Base-by-base conservation (phyloP, 225 moss, liverwort and hornwort genomes). In the Pseudoscleropodium purum region DNA sequence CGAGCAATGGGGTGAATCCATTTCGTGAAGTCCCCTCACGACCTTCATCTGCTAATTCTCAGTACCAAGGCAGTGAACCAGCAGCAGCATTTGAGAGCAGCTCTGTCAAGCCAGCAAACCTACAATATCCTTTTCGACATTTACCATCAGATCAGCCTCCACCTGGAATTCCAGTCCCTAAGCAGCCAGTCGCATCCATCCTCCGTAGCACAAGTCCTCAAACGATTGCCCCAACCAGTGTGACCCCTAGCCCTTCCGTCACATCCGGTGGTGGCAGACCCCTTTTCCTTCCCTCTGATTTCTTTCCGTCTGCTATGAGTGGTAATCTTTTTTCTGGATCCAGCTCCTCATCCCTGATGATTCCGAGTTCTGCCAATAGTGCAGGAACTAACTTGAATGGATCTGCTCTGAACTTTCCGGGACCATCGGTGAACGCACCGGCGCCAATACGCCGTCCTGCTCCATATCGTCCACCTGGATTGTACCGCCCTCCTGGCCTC, bases 401-500 rank as follows among this genome's bases (percentile, higher is more conserved):
- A 57, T 83, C 89, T 80, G 89, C 39, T 73, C 47, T 84, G 65
- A 87, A 47, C 41, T 70, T 77, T 52, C 84, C 91, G 45, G 79
- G 84, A 45, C 59, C 86, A 77, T 68, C 63, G 76, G 72, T 78
- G 54, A 89, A 86, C 56, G 52, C 89, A 34, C 81, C 64, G 41
- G 67, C 83, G 11, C 80, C 84, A 41, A 59, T 83, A n/a, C 93
- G 91, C 69, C 92, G 91, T 51, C 91, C 92, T 72, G 93, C 93
- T 56, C 93, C 91, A 16, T 93, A 93, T 83, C 92, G 93, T 73
- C 93, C 93, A 34, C 93, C 92, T 80, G 93, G 93, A 56, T 76
- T 93, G 84, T 93, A 92, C 72, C 93, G 93, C 13, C 93, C 93
- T 67, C 93, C 93, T 34, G 93, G 92, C 62, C 86, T 91, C 69